phyloP scores from a whole-genome alignment of 129 eudicot species.

The Cynara cardunculus region DNA sequence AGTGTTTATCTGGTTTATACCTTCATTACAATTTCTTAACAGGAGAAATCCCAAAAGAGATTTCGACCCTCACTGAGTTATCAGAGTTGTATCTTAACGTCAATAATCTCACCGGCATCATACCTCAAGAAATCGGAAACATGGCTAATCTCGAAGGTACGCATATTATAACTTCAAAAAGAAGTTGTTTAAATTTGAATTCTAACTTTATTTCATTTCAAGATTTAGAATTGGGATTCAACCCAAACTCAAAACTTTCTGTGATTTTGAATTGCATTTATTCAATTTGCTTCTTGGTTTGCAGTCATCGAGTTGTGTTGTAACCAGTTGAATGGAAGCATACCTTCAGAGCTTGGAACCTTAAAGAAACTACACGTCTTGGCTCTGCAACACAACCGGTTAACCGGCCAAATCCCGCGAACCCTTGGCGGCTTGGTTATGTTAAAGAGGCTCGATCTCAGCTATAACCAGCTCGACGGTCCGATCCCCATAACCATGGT shows the following conservation, averaged over 20 bases:
- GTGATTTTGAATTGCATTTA: not conserved
- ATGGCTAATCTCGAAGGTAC: conserved; percentile 79
- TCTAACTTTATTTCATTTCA: not conserved
- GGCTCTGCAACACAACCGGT: conserved; percentile 48
- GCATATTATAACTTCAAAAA: not conserved
- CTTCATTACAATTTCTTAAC: conserved; percentile 78
- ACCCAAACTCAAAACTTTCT: not conserved
- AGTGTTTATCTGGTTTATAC: conserved; percentile 81
- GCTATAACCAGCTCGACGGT: conserved; percentile 70
- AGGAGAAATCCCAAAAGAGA: conserved; percentile 74
- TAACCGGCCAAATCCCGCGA: conserved; percentile 63
- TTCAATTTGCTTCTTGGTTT: not conserved
- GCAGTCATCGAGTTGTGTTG: conserved; percentile 74
- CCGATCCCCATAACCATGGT: conserved; percentile 52
- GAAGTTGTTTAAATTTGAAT: not conserved
- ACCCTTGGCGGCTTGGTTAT: conserved; percentile 51
- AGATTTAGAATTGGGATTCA: not conserved
- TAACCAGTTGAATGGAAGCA: conserved; percentile 66
- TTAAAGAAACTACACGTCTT: conserved; percentile 54
- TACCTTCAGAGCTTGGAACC: conserved; percentile 66
- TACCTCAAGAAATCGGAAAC: conserved; percentile 59
- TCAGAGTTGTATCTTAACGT: conserved; percentile 83
- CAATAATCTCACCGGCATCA: conserved; percentile 67
- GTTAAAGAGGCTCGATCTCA: conserved; percentile 63
- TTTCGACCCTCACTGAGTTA: conserved; percentile 65